Base-by-base conservation (phyloP, 1,139 yeast species). In the Diutina catenulata region DNA sequence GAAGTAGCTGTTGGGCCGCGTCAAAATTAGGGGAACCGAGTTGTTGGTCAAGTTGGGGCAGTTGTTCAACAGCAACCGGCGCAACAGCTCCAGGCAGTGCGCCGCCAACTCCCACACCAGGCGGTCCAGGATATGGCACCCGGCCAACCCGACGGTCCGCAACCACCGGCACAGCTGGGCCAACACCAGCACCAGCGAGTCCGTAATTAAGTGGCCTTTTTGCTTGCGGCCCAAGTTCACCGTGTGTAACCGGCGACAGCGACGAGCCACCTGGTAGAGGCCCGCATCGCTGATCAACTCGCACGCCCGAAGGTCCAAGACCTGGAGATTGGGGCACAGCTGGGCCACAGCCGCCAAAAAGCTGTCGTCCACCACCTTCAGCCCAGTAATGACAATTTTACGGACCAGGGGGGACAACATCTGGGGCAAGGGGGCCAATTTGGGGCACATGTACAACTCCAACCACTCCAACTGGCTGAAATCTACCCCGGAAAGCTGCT, bases 401-500 rank as follows among this genome's bases (percentile, higher is more conserved):
- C 70, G 68, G 41, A 87, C 57, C n/a, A 56, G 54, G 10, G 54
- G 47, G 5, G 58, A 56, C 53, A 50, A 27, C 63, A 62, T 49
- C 66, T 69, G 52, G 61, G 68, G 43, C 73, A 67, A 24, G 1
- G 95, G 95, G 3, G 68, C 50, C 26, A 83, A 54, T 39, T 67
- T 66, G 3, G 95, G 93, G 52, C 95, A 87, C 54, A 88, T 80
- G 57, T 81, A 86, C 46, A 87, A 65, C 54, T 87, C 95, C 31
- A 88, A 62, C 78, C 81, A 73, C 43, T 66, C 62, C 37, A 87
- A 55, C 28, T 67, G 60, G 5, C 68, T 62, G 31, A 74, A 73
- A 29, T 62, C 57, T 9, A 42, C 41, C 15, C 43, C 26, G 2
- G 48, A 45, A 6, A 58, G 37, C 8, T 41, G 28, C 10, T 58